Percentiles rank a stretch among this genome's conserved stretches.
phyloP scores from a whole-genome alignment of 148 eudicot species.

The Rhododendron mucronatum region DNA sequence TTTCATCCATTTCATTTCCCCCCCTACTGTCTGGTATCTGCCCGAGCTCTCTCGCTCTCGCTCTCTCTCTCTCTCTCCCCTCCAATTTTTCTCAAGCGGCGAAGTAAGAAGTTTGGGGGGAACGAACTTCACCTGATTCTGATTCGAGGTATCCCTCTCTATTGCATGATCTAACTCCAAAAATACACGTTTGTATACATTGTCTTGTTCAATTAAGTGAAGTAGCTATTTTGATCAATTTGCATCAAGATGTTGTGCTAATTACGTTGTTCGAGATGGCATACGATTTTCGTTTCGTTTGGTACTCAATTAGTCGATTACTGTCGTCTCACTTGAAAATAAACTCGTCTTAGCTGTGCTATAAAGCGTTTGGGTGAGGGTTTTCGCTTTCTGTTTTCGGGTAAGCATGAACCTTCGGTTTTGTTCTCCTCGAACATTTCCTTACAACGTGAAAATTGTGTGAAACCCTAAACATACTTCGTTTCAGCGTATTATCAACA shows the following conservation, averaged over 20 bases:
- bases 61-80: neutral
- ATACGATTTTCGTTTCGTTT: neutral
- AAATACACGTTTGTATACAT: neutral
- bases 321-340: neutral
- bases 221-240: neutral
- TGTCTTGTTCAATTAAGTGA: neutral
- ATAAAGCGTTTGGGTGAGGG: neutral
- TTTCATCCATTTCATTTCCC: neutral
- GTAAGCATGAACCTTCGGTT: neutral
- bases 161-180: neutral
- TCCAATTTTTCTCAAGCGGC: neutral
- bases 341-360: neutral
- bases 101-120: neutral
- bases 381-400: neutral
- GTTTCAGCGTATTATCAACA: neutral
- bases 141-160: neutral
- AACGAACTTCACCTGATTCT: neutral
- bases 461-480: neutral
- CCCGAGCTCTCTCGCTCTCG: too few species aligned
- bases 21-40: neutral
- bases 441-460: neutral
- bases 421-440: neutral
- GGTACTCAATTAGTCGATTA: neutral
- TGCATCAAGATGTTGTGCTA: neutral
- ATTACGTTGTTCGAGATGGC: neutral